Conservation (phyloP, 192 early-diverging fungal species). For the Podila epicladia region DNA sequence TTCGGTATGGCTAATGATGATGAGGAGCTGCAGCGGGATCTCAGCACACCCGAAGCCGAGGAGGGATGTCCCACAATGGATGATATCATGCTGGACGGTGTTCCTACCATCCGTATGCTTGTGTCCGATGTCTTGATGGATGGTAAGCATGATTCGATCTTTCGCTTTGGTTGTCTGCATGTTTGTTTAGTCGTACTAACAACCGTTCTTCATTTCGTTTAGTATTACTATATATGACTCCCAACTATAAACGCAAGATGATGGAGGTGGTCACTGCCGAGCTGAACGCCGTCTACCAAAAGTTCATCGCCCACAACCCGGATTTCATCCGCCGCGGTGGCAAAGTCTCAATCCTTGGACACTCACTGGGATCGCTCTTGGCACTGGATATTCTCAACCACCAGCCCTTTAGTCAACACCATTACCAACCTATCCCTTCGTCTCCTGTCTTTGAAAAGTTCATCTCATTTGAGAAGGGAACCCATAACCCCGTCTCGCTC, state of each 20-base stretch:
- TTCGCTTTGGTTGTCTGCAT: background rate
- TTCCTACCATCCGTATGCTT: slow-evolving; percentile 81
- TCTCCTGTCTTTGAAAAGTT: slow-evolving; percentile 48
- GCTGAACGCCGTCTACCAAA: slow-evolving; percentile 77
- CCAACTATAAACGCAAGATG: slow-evolving; percentile 84
- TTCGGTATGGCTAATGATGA: slow-evolving; percentile 75
- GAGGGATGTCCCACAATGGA: slow-evolving; percentile 74
- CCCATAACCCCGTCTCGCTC: slow-evolving; percentile 52
- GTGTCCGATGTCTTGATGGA: slow-evolving; percentile 88
- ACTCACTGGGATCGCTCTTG: slow-evolving; percentile 82
- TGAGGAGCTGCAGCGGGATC: slow-evolving; percentile 64
- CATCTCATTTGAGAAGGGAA: slow-evolving; percentile 33
- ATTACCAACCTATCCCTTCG: slow-evolving; percentile 46
- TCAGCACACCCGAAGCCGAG: slow-evolving; percentile 59
- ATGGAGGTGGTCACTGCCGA: slow-evolving; percentile 79
- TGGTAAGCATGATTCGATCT: slow-evolving; percentile 54
- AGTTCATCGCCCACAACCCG: slow-evolving; percentile 79
- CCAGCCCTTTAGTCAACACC: slow-evolving; percentile 60
- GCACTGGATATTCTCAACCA: slow-evolving; percentile 82
- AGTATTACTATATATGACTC: slow-evolving; percentile 89
- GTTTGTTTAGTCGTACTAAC: background rate
- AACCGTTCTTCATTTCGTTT: slow-evolving; percentile 10
- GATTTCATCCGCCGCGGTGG: slow-evolving; percentile 71
- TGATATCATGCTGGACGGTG: slow-evolving; percentile 84
- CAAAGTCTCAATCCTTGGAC: slow-evolving; percentile 80